Percentiles rank a stretch among this genome's conserved stretches.
Evolutionary conservation across 176 grass and related monocot species (phyloP).

Genomic region (Cenchrus americanus): DNA sequence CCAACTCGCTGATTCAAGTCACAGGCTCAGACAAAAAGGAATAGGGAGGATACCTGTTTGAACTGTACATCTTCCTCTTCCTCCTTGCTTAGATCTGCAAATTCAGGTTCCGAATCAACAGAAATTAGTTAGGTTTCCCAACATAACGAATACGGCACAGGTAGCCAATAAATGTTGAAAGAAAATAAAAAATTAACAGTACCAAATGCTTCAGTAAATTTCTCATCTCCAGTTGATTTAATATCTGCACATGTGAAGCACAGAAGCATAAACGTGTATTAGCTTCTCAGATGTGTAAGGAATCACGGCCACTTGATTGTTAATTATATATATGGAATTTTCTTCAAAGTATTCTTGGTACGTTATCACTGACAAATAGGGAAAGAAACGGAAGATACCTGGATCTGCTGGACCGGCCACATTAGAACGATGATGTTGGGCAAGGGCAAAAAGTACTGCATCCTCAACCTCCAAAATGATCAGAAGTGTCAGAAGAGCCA

Average conservation of each 20-base stretch:
- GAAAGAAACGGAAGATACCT: slow-evolving; percentile 50
- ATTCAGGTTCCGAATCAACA: slow-evolving; percentile 32
- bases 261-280: slow-evolving; percentile 18
- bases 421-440: slow-evolving; percentile 65
- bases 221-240: slow-evolving; percentile 67
- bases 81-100: slow-evolving; percentile 82
- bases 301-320: background rate
- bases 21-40: background rate
- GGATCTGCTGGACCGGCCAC: slow-evolving; percentile 50
- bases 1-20: background rate
- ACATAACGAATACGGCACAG: background rate
- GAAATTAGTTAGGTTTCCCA: background rate
- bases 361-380: slow-evolving; percentile 17
- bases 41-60: slow-evolving; percentile 64
- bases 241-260: slow-evolving; percentile 64
- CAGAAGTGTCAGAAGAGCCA: slow-evolving; percentile 27
- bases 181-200: slow-evolving; percentile 37
- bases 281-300: slow-evolving; percentile 13
- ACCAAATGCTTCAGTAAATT: slow-evolving; percentile 93
- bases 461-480: slow-evolving; percentile 78
- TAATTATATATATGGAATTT: background rate
- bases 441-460: slow-evolving; percentile 84
- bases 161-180: slow-evolving; percentile 14
- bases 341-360: background rate
- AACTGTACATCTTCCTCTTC: slow-evolving; percentile 93